Percentiles rank a stretch among this genome's conserved stretches.
These are phyloP conservation scores for Coprinopsis strossmayeri DNA, from an alignment of 768 basidiomycete genomes.

Conservation along the genomic window DNA sequence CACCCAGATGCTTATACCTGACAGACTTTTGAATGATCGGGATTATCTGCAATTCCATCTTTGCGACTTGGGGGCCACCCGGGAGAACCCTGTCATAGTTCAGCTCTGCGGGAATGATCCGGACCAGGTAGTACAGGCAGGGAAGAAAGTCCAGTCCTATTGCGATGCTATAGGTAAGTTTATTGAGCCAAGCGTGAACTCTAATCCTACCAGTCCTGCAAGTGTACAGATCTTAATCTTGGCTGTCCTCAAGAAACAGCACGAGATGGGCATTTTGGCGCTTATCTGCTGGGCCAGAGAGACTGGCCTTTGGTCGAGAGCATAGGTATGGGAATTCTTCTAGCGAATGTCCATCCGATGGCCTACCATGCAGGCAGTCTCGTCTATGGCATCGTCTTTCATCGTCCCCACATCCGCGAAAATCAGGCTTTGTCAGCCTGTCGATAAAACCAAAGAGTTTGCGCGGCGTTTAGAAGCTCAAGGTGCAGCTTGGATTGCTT, in stretches of 20 bases:
- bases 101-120: constrained; percentile 72
- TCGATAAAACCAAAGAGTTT: constrained; percentile 46
- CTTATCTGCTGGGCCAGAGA: constrained; percentile 65
- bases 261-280: constrained; percentile 61
- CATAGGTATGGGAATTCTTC: constrained; percentile 43
- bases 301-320: constrained; percentile 65
- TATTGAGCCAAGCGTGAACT: neutral
- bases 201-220: constrained; percentile 10
- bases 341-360: neutral
- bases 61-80: constrained; percentile 39
- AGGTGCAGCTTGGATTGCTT: constrained; percentile 63
- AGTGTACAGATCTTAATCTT: constrained; percentile 60
- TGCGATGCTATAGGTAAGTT: constrained; percentile 68
- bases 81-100: constrained; percentile 49
- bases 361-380: constrained; percentile 36
- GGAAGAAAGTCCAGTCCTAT: constrained; percentile 46
- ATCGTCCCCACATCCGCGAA: constrained; percentile 62
- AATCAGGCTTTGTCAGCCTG: constrained; percentile 51
- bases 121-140: constrained; percentile 53
- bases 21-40: constrained; percentile 52
- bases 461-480: constrained; percentile 53
- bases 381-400: constrained; percentile 56
- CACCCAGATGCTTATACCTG: constrained; percentile 72
- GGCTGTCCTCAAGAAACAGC: constrained; percentile 76
- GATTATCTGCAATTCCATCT: constrained; percentile 61